Evolutionary conservation across 352 stramenopile genomes (phyloP).

Genomic region (Pythium rhizo-oryzae): DNA sequence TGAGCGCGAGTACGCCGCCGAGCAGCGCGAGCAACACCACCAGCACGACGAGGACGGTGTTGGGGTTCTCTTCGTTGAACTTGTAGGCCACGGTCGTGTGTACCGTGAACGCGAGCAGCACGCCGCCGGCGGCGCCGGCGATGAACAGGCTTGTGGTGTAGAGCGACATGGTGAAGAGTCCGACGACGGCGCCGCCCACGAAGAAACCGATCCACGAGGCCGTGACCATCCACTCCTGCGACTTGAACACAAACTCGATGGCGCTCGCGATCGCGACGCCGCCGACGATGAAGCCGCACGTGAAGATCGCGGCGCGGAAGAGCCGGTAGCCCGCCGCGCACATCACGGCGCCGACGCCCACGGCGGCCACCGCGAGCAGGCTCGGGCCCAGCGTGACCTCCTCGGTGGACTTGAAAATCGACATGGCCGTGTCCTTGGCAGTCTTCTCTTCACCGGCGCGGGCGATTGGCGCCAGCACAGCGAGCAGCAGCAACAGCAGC

Average conservation of each 20-base stretch:
- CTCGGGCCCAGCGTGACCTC: conserved; percentile 41
- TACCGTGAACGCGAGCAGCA: conserved; percentile 49
- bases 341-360: conserved; percentile 45
- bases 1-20: conserved; percentile 42
- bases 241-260: conserved; percentile 39
- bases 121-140: conserved; percentile 39
- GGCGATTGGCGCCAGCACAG: conserved; percentile 7
- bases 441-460: conserved; percentile 12
- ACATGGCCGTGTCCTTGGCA: conserved; percentile 35
- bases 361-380: conserved; percentile 44
- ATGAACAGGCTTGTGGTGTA: conserved; percentile 56
- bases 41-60: conserved; percentile 52
- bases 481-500: conserved; percentile 8
- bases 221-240: conserved; percentile 35
- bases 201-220: conserved; percentile 61
- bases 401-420: conserved; percentile 44
- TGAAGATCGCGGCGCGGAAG: conserved; percentile 51
- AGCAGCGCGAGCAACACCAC: conserved; percentile 41
- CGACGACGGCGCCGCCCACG: conserved; percentile 39
- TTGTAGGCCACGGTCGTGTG: conserved; percentile 46
- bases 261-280: conserved; percentile 38
- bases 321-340: conserved; percentile 62
- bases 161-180: conserved; percentile 38
- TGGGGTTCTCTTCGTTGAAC: conserved; percentile 37
- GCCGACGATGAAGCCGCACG: conserved; percentile 46